Percentiles rank a stretch among this genome's conserved stretches.
Conservation (phyloP, 108 stramenopile species). For the Cyclostephanos invisitatus region DNA sequence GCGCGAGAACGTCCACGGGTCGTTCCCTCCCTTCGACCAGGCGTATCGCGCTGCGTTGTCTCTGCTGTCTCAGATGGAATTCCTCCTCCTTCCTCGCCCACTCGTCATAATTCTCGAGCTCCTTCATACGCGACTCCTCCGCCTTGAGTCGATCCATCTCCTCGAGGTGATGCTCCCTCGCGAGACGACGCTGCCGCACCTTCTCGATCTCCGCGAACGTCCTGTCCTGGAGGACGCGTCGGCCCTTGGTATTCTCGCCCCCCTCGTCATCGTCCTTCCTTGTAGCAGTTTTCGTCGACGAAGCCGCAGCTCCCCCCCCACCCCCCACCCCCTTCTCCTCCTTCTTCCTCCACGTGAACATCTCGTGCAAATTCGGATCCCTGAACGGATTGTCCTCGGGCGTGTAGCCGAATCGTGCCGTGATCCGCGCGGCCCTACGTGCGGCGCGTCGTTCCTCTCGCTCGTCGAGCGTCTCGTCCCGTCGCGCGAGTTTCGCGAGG, state of each 20-base stretch:
- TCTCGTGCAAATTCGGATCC: conserved; percentile 94
- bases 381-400: conserved; percentile 98
- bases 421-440: conserved; percentile 81
- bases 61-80: conserved; percentile 94
- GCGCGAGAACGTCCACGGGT: conserved; percentile 95
- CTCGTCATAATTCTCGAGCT: conserved; percentile 95
- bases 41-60: conserved; percentile 88
- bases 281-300: conserved; percentile 7
- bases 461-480: conserved; percentile 86
- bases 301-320: conserved; percentile 16
- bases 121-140: conserved; percentile 92
- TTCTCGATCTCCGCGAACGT: conserved; percentile 94
- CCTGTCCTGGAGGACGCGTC: conserved; percentile 57
- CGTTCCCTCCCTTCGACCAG: conserved; percentile 92
- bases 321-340: conserved; percentile 39
- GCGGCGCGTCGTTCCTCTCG: conserved; percentile 75
- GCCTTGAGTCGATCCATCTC: conserved; percentile 94
- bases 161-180: conserved; percentile 83
- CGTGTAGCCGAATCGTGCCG: conserved; percentile 90
- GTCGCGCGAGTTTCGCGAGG: conserved; percentile 63
- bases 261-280: conserved; percentile 3
- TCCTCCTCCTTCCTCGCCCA: conserved; percentile 98
- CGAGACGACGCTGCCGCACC: conserved; percentile 90
- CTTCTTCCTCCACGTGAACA: conserved; percentile 96
- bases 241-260: conserved; percentile 4